Base-by-base conservation (phyloP, 805 yeast genomes). In the Schwanniomyces occidentalis region DNA sequence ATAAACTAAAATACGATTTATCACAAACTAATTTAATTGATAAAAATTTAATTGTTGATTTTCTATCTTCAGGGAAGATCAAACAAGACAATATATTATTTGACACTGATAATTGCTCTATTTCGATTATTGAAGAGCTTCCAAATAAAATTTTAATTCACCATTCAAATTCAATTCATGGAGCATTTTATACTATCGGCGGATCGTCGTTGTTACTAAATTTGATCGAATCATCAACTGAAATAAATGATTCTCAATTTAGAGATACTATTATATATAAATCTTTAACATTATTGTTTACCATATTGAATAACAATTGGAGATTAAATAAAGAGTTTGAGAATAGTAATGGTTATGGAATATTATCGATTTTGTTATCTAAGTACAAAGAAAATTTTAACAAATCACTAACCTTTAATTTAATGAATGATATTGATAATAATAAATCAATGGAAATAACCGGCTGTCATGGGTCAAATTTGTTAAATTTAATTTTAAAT, bases 241-340 rank as follows among this genome's bases (percentile, higher is more conserved):
- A 50, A 1, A 42, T 42, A 22, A 29, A 30, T 7, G 26, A 24
- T 10, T 23, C 37, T 5, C 16, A 18, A 10, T 8, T 29, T 24
- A 22, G 38, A 13, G 55, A 55, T 16, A 30, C 45, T 6, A 48
- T 56, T 1, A 44, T 77, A 7, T 51, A 57, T 8, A 44, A 50
- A 5, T 48, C 71, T 1, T 40, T 80, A 5, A 52, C 60, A 2
- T 37, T 75, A 0, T 54, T 81, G 3, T 65, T 81, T 20, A 50
- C 53, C 9, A 29, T 75, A 1, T 51, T 81, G 8, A 53, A 63
- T n/a, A 59, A 62, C 19, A 69, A 75, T 40, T 69, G 81, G 73
- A 62, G 80, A 25, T 58, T 73, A 34, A 55, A 66, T 18, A 71
- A 72, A 30, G 87, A 81, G 40, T 75, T 82, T 49, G 86, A 80